These are phyloP conservation scores for Luffa aegyptiaca DNA, from an alignment of 306 rosid species.

Conservation along the genomic window DNA sequence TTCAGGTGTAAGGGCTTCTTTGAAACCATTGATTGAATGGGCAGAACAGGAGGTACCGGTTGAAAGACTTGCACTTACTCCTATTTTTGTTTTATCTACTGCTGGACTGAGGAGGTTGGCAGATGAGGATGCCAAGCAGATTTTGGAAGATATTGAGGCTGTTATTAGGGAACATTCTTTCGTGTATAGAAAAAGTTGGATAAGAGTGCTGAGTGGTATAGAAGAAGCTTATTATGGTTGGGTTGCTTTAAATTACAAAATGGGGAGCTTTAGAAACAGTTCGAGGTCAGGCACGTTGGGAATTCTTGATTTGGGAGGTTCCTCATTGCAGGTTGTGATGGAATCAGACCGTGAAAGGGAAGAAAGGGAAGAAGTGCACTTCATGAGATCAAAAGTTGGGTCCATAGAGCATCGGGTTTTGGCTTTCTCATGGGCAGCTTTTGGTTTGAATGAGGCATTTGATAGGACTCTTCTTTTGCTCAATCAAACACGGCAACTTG, in stretches of 20 bases:
- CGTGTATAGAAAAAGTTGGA: constrained; percentile 45
- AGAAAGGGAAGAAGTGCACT: constrained; percentile 27
- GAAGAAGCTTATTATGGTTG: constrained; percentile 92
- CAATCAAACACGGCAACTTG: constrained; percentile 20
- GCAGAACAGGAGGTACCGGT: constrained; percentile 46
- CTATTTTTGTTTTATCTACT: constrained; percentile 65
- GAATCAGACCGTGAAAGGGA: constrained; percentile 33
- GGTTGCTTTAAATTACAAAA: constrained; percentile 75
- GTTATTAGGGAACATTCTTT: constrained; percentile 39
- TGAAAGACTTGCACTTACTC: constrained; percentile 34
- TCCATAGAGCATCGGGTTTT: constrained; percentile 30
- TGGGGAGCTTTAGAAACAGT: constrained; percentile 36
- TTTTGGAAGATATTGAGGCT: constrained; percentile 44
- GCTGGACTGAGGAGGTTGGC: constrained; percentile 66
- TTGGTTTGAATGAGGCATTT: constrained; percentile 81
- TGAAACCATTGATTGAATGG: constrained; percentile 66
- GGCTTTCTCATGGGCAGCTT: constrained; percentile 52
- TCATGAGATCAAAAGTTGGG: constrained; percentile 41
- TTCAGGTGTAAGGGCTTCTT: constrained; percentile 42
- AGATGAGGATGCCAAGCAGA: constrained; percentile 22
- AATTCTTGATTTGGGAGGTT: constrained; percentile 79
- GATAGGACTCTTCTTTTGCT: constrained; percentile 52
- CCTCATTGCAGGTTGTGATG: constrained; percentile 69
- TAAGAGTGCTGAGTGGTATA: constrained; percentile 72
- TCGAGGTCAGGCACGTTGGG: constrained; percentile 44